phyloP scores from a whole-genome alignment of 179 eudicot species.

The Carnegiea gigantea region DNA sequence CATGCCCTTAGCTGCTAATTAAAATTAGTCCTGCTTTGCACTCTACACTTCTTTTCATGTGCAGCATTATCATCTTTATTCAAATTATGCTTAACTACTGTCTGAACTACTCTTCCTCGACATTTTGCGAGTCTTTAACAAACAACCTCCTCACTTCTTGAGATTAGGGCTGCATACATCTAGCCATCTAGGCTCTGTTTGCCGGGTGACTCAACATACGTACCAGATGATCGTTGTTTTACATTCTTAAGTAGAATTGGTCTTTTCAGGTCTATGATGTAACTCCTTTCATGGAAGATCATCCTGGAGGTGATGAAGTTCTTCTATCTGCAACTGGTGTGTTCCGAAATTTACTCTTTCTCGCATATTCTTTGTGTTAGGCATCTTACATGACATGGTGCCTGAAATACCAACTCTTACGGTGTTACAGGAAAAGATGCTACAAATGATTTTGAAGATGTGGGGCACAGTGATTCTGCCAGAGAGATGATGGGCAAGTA shows the following conservation, averaged over 20 bases:
- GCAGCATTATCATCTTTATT: not conserved
- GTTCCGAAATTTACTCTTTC: not conserved
- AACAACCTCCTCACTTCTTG: not conserved
- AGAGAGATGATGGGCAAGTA: conserved; percentile 67
- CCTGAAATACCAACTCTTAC: not conserved
- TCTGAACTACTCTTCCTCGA: not conserved
- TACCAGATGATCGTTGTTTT: not conserved
- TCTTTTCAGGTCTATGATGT: conserved; percentile 71
- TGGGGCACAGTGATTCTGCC: conserved; percentile 81
- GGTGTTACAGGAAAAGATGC: conserved; percentile 71
- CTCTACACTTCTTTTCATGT: not conserved
- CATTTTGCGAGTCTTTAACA: not conserved
- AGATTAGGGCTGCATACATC: not conserved
- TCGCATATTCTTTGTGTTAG: not conserved
- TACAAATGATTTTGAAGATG: conserved; percentile 78
- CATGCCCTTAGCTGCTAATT: not conserved
- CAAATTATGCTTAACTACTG: not conserved
- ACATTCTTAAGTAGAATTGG: not conserved
- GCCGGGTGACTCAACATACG: not conserved
- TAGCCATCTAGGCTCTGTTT: not conserved
- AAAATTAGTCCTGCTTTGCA: not conserved
- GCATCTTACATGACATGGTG: conserved; percentile 1
- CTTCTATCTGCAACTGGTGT: conserved; percentile 86
- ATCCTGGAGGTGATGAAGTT: conserved; percentile 91
- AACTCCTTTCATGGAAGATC: conserved; percentile 81